A percentile compares a stretch with the other conserved stretches of the same genome.
These are phyloP conservation scores for Henckelia pumila DNA, from an alignment of 257 asterid genomes.

Conservation along the genomic window DNA sequence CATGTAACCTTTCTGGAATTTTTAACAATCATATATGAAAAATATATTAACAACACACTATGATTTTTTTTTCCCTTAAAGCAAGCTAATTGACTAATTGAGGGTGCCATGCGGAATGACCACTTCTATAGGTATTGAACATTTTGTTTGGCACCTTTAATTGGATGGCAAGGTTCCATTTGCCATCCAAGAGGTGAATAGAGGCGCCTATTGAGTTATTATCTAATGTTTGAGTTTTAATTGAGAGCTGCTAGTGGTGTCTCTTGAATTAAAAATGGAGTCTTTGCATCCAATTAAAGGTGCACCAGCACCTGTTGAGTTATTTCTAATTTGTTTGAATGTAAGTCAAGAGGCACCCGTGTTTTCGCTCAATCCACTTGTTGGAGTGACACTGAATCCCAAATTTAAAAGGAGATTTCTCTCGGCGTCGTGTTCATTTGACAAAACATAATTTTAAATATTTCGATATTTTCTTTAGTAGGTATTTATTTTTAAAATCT, in stretches of 20 bases:
- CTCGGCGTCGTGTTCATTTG: too few relatives aligned
- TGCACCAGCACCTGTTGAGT: not conserved
- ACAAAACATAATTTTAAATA: too few relatives aligned
- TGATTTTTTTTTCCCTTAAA: too few relatives aligned
- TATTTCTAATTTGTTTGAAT: not conserved
- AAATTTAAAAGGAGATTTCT: too few relatives aligned
- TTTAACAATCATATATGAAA: conserved; percentile 34
- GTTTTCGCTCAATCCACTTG: not conserved
- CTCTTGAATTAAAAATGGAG: not conserved
- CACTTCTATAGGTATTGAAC: not conserved
- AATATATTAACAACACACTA: conserved; percentile 35
- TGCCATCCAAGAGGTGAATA: too few relatives aligned
- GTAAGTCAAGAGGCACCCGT: not conserved
- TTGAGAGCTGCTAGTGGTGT: not conserved
- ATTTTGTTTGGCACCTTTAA: not conserved
- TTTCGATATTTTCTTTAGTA: too few relatives aligned
- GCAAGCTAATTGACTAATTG: too few relatives aligned
- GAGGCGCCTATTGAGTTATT: too few relatives aligned
- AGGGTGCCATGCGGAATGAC: not conserved
- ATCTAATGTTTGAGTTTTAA: too few relatives aligned
- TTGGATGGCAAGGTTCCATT: not conserved
- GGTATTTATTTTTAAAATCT: too few relatives aligned
- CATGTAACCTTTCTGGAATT: conserved; percentile 6
- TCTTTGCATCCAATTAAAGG: not conserved
- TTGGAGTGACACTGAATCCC: too few relatives aligned